A percentile compares a stretch with the other conserved stretches of the same genome.
Conservation (phyloP, 2,329 filamentous ascomycete genomes). For the Westerdykella aurantiaca region DNA sequence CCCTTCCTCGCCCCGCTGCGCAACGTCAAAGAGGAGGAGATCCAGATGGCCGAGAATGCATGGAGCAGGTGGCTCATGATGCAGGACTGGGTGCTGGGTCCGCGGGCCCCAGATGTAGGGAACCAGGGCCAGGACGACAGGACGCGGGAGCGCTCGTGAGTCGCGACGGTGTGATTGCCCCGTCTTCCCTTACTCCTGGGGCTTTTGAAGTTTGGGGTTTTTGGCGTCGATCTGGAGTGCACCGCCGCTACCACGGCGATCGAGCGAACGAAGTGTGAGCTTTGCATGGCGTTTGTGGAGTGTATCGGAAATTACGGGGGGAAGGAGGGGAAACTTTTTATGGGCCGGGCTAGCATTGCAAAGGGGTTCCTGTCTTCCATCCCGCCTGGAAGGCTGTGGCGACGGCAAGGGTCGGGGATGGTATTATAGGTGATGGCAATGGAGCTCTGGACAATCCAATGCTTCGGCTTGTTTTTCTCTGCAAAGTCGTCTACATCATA, state of each 20-base stretch:
- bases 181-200: conserved; percentile 1
- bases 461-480: too few relatives aligned
- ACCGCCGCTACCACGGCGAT: conserved; percentile 1
- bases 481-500: too few relatives aligned
- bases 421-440: too few relatives aligned
- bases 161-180: conserved; percentile 14
- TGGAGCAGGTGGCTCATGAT: conserved; percentile 97
- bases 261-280: conserved; percentile 1
- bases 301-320: not conserved
- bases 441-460: too few relatives aligned
- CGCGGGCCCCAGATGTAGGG: conserved; percentile 56
- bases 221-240: conserved; percentile 3
- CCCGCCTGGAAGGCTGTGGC: too few relatives aligned
- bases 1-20: conserved; percentile 84
- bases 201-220: conserved; percentile 10
- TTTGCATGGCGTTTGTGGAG: conserved; percentile 9
- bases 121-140: conserved; percentile 9
- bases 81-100: conserved; percentile 98
- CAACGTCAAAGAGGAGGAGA: conserved; percentile 69
- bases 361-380: too few relatives aligned
- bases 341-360: too few relatives aligned
- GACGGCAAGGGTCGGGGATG: too few relatives aligned
- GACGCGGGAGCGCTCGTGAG: conserved; percentile 1
- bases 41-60: conserved; percentile 70
- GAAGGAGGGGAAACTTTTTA: too few relatives aligned